Evolutionary conservation across 2,329 filamentous ascomycete species (phyloP).

Genomic region (Pseudocercospora pini-densiflorae): DNA sequence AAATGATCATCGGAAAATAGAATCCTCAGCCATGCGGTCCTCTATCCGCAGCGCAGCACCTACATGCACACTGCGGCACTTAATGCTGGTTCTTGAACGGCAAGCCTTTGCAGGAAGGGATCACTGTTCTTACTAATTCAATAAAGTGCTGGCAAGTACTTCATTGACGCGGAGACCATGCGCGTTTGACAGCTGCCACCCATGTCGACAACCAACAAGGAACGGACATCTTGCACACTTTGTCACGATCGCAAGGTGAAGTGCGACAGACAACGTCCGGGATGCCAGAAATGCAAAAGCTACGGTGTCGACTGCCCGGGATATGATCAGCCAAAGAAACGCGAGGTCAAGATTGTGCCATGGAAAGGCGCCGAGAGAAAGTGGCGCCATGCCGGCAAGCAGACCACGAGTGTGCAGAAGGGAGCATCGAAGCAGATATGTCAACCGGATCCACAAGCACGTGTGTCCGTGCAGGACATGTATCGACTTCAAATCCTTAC

Average conservation of each 20-base stretch:
- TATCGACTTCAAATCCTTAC: conserved; percentile 3
- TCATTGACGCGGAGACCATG: neutral
- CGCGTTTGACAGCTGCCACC: neutral
- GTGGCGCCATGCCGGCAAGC: neutral
- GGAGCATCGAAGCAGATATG: neutral
- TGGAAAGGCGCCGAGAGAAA: neutral
- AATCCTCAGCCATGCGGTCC: neutral
- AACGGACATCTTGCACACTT: neutral
- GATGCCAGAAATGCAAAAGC: neutral
- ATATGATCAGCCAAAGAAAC: neutral
- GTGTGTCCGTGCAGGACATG: neutral
- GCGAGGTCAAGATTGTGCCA: neutral
- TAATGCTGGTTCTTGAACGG: neutral
- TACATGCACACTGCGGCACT: neutral
- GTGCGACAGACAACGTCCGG: neutral
- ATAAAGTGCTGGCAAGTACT: neutral
- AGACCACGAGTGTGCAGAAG: neutral
- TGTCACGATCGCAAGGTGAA: neutral
- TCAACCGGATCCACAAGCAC: neutral
- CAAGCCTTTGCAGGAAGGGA: neutral
- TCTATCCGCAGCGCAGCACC: neutral
- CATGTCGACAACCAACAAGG: neutral
- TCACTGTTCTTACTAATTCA: neutral
- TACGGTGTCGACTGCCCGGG: neutral
- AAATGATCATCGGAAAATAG: neutral